Base-by-base conservation (phyloP, 2,329 filamentous ascomycete species). In the Colletotrichum abscissum region DNA sequence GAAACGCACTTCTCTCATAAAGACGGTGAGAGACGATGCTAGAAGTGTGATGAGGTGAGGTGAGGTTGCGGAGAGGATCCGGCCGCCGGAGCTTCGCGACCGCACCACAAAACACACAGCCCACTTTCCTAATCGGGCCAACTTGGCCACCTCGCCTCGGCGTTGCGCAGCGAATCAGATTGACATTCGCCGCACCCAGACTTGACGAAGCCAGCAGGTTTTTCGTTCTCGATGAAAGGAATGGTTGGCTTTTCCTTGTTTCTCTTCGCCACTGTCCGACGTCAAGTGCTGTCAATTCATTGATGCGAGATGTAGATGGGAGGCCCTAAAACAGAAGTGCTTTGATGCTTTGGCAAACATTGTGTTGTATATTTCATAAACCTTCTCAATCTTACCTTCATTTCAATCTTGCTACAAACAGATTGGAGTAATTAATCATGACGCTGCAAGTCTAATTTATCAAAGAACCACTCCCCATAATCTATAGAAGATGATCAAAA, bases 51-150 rank as follows among this genome's bases (percentile, higher is more conserved):
- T 57, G 65, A 72, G 65, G 69, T 57, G 65, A 72, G 65, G 69
- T 64, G 70, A 69, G 55, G 66, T 64, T 55, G 52, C 42, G 57
- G 26, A 42, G 24, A 28, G 24, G 65, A 49, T 49, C 56, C 38
- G 65, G 52, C 59, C 26, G 70, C 60, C 66, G 66, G 65, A 62
- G 65, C 49, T 54, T 56, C 38, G 58, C 24, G 46, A 60, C 60
- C 26, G 49, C 30, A 24, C 42, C 54, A 24, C 30, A 24, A 59
- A 35, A 24, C 38, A 52, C 46, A 70, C 67, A 62, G 60, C 70
- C 67, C 60, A 66, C 67, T 73, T 73, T 65, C 70, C 70, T 57
- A 30, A 59, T 73, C 35, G 59, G 55, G 67, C 26, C 60, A 62
- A 33, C 52, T 63, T 69, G 69, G 69, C 60, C 70, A 69, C 67